Base-by-base conservation (phyloP, 768 basidiomycete species). In the Tubosaeta brunneosetosa region DNA sequence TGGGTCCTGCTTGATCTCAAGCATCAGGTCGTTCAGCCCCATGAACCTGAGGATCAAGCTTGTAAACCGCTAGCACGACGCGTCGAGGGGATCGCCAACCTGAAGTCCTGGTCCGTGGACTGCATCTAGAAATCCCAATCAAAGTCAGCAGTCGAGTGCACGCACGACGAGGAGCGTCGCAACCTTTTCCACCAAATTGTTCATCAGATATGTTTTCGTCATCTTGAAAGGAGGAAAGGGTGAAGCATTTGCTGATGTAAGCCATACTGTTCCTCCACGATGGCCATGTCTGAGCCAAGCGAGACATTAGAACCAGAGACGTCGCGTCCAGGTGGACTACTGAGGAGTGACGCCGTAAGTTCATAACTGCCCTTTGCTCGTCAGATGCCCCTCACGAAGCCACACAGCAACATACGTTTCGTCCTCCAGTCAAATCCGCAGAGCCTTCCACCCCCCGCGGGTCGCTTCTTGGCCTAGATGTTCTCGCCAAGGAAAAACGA, bases 11-110 rank as follows among this genome's bases (percentile, higher is more conserved):
- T 80, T 86, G 74, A 94, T 84, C 74, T 95, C 93, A 34, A 81
- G 80, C 81, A 91, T 88, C 60, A 98, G 72, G 71, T 99, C 95
- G 58, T 92, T 97, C 58, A 99, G 76, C 36, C 94, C 93, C 95
- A 97, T 98, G 70, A 91, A 94, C 68, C 94, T 94, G 63, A n/a
- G 44, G 50, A 50, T 44, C 8, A 59, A 49, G 49, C 52, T 47
- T 62, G 37, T 44, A 49, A 56, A 57, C 54, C 33, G 55, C 57
- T 16, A 34, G 38, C 44, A 12, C 53, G 33, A 61, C 58, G 59
- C 56, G 58, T 53, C 40, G 53, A 49, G 40, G 43, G 42, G 32
- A 64, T 55, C 31, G 54, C 73, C 31, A 54, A 91, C 90, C 90
- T 78, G 70, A 91, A 91, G 73, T 93, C 91, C 75, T 91, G 89